These are phyloP conservation scores for Cicer cuneatum DNA, from an alignment of 306 rosid species.

Conservation along the genomic window DNA sequence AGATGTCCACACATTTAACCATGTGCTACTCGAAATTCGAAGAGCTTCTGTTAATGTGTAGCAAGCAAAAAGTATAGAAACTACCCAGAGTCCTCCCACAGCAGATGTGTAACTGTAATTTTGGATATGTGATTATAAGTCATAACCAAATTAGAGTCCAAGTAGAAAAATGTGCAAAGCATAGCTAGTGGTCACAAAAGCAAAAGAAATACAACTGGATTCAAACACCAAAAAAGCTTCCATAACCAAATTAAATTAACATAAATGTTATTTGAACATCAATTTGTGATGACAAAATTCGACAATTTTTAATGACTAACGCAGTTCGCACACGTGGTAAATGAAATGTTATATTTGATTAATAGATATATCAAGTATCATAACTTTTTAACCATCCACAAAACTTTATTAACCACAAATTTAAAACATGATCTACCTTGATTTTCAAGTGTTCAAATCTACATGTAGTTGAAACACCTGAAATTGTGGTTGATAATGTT, in stretches of 20 bases:
- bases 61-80: conserved; percentile 63
- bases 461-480: background rate
- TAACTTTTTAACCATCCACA: no score
- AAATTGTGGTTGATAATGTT: background rate
- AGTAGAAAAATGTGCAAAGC: background rate
- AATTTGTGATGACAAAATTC: no score
- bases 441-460: background rate
- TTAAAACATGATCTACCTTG: background rate
- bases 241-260: no score
- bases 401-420: background rate
- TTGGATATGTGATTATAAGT: conserved; percentile 31
- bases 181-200: background rate
- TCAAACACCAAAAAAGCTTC: background rate
- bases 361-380: no score
- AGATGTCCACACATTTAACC: conserved; percentile 85
- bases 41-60: conserved; percentile 69
- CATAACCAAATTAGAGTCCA: conserved; percentile 18
- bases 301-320: no score
- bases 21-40: conserved; percentile 80
- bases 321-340: no score
- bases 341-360: no score
- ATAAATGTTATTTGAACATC: no score
- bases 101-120: conserved; percentile 72
- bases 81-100: conserved; percentile 84
- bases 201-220: background rate